Conservation (phyloP, 495 filamentous ascomycete species). For the Talaromyces thailandensis region DNA sequence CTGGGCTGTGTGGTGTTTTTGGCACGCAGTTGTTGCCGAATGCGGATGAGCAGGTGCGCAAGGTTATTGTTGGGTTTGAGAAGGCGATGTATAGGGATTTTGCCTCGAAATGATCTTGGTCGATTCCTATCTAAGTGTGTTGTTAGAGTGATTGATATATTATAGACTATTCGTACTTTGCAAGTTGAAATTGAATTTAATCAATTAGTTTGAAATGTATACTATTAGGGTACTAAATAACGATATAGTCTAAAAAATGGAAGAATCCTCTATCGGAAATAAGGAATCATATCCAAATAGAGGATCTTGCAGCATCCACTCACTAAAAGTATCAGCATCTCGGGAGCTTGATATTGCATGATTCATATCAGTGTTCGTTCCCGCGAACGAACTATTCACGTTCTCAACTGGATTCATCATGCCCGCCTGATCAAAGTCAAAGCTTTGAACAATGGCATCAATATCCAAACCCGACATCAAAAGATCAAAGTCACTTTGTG, state of each 20-base stretch:
- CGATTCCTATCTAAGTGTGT: not conserved
- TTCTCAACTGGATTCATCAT: not conserved
- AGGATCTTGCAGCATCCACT: not conserved
- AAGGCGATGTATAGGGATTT: not conserved
- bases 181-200: not conserved
- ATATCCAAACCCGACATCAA: constrained; percentile 19
- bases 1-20: constrained; percentile 48
- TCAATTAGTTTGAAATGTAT: not conserved
- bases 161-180: not conserved
- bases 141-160: not conserved
- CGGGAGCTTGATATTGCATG: not conserved
- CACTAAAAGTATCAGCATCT: not conserved
- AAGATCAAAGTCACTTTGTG: constrained; percentile 9
- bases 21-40: constrained; percentile 51
- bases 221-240: not conserved
- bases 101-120: not conserved
- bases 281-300: constrained; percentile 3
- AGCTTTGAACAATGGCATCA: constrained; percentile 26
- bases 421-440: constrained; percentile 7
- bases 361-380: not conserved
- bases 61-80: not conserved
- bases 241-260: not conserved
- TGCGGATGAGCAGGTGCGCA: constrained; percentile 10
- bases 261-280: not conserved
- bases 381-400: not conserved